Evolutionary conservation across 371 early-diverging fungal genomes (phyloP).

Genomic region (Rhizopus sp.): DNA sequence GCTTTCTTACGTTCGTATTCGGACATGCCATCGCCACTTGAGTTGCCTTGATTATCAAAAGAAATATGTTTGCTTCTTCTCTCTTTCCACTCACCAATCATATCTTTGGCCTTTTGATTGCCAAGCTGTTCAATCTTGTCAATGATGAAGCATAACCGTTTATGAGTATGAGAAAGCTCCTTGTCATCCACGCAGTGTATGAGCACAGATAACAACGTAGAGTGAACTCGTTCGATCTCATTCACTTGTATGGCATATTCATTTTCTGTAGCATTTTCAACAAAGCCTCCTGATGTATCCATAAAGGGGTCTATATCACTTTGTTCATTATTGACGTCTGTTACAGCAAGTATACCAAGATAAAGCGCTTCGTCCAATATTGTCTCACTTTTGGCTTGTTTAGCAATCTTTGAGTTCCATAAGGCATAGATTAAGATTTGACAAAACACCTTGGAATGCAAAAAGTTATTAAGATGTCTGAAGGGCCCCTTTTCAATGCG

Average conservation of each 20-base stretch:
- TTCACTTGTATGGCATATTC: slow-evolving; percentile 38
- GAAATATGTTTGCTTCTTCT: slow-evolving; percentile 25
- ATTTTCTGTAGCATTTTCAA: slow-evolving; percentile 49
- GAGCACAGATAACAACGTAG: slow-evolving; percentile 40
- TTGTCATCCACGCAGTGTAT: slow-evolving; percentile 43
- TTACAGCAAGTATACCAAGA: slow-evolving; percentile 73
- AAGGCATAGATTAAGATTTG: slow-evolving; percentile 57
- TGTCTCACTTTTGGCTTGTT: slow-evolving; percentile 61
- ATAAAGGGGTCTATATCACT: neutral
- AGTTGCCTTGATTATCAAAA: neutral
- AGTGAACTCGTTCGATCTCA: slow-evolving; percentile 34
- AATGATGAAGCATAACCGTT: slow-evolving; percentile 59
- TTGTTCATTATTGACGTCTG: slow-evolving; percentile 58
- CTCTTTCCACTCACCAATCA: slow-evolving; percentile 48
- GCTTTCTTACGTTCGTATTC: slow-evolving; percentile 79
- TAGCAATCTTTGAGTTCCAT: slow-evolving; percentile 64
- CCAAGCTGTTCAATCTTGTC: slow-evolving; percentile 48
- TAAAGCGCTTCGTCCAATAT: slow-evolving; percentile 78
- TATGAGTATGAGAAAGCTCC: slow-evolving; percentile 49
- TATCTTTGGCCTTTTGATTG: slow-evolving; percentile 45
- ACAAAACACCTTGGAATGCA: slow-evolving; percentile 58
- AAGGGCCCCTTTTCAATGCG: slow-evolving; percentile 73
- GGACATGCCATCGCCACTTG: slow-evolving; percentile 15
- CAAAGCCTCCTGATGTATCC: slow-evolving; percentile 30
- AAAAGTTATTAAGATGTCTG: slow-evolving; percentile 63